Evolutionary conservation across 495 filamentous ascomycete genomes (phyloP), one percentile per base, ranked within the genome.

Genomic region (Penicillium macrosclerotiorum): DNA sequence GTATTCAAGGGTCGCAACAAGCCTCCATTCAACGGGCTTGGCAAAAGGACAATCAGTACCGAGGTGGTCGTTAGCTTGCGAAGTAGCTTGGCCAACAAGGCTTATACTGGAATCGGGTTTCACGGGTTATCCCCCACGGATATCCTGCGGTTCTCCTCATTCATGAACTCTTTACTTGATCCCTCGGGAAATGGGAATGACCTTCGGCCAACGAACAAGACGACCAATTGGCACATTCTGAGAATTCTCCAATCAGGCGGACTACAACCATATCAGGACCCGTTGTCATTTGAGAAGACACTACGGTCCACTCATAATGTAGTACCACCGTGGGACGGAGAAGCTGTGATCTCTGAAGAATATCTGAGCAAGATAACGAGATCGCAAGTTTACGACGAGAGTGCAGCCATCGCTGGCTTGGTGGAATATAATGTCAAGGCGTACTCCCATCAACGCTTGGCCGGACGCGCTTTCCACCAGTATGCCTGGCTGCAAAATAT

Each of bases 41-140:
- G 69, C 1, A 52, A 60, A 30, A 66, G 69, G 24, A 82, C 74
- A 0, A 72, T 85, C 42, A 84, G 81, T 55, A 60, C 65, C 23
- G 81, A 86, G 62, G 76, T 84, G 13, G 67, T 83, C 13, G 50
- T 63, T 16, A 73, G 74, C 14, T 60, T 83, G 23, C 57, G 81
- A 24, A 75, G 77, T 51, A 75, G 72, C 32, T 52, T 84, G 23
- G 50, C 74, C 17, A 78, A 73, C 46, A 51, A 52, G 9, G 51
- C 69, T 16, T 55, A 65, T 55, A 50, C 50, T 48, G 64, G 62
- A 35, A 19, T 68, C 22, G 61, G 67, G 9, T 60, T 45, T 12
- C 45, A 45, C 16, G 65, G 64, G 13, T 27, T 52, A n/a, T 42
- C 57, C 20, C 42, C 52, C 33, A 37, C 30, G 14, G 49, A 57